Base-by-base conservation (phyloP, 768 basidiomycete genomes). In the Mycena galericulata region DNA sequence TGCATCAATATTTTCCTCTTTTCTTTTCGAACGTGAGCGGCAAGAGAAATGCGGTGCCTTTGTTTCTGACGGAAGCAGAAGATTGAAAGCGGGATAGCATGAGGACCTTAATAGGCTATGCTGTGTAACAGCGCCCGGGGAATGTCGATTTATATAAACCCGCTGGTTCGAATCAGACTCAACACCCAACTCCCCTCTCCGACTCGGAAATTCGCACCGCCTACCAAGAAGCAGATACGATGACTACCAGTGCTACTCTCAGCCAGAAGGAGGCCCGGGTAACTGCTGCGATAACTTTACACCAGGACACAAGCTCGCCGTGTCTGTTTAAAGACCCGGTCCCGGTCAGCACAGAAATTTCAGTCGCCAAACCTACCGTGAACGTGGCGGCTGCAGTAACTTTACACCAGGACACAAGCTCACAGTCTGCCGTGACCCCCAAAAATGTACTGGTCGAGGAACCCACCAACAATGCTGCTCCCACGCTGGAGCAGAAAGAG, bases 91-190 rank as follows among this genome's bases (percentile, higher is more conserved):
- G 54, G 60, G 54, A 62, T 18, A 43, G 47, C 67, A 62, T 24
- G 47, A 62, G 67, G 60, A 32, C 57, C 61, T 32, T 30, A 46
- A 43, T 58, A 26, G 36, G 60, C 67, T 68, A 55, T 68, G 60
- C 38, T 9, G 22, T 41, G 40, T 46, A 43, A 29, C 64, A 26
- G 1, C 26, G 20, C 30, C 7, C 41, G 46, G 14, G 11, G 15
- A 32, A 15, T n/a, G 18, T 4, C 2, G 2, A 24, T 22, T 12
- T 57, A 65, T 66, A 45, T 66, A 66, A 66, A 29, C 24, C 30
- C 8, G 8, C 15, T 51, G 20, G 26, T 51, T 41, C n/a, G 17
- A n/a, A n/a, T 46, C 49, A 36, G 40, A n/a, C 49, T 50, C 59
- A 47, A 49, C 24, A n/a, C 20, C 22, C 58, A 45, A n/a, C n/a